Evolutionary conservation across 1,284 basidiomycete species (phyloP).

Genomic region (Apiotrichum laibachii): DNA sequence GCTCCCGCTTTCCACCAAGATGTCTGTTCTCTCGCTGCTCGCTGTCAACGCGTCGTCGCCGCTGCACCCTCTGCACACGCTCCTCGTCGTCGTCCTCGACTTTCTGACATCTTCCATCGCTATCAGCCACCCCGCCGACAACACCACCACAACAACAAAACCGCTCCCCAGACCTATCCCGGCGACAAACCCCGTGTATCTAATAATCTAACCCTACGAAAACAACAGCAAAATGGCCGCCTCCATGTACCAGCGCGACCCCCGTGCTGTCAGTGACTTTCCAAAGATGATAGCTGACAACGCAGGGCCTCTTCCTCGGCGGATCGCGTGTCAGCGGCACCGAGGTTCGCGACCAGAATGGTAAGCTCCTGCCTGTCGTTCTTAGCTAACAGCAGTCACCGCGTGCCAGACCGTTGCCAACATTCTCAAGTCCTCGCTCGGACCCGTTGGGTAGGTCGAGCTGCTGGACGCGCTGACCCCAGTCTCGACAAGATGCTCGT

Average conservation of each 20-base stretch:
- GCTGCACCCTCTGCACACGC: background rate
- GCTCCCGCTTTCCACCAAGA: background rate
- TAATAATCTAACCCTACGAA: background rate
- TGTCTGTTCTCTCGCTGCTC: background rate
- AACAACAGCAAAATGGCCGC: constrained; percentile 41
- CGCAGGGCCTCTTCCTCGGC: constrained; percentile 77
- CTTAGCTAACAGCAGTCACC: constrained; percentile 61
- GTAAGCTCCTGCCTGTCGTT: constrained; percentile 52
- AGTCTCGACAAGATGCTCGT: constrained; percentile 96
- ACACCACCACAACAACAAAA: background rate
- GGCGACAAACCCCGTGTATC: background rate
- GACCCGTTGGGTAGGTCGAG: constrained; percentile 67
- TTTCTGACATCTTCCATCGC: constrained; percentile 20
- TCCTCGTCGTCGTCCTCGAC: background rate
- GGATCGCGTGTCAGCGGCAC: constrained; percentile 91
- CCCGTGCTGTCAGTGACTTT: constrained; percentile 46
- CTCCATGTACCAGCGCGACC: constrained; percentile 53
- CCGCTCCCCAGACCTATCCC: background rate
- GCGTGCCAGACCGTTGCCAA: constrained; percentile 97
- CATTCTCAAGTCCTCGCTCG: constrained; percentile 93
- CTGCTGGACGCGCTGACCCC: background rate
- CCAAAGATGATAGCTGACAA: constrained; percentile 17
- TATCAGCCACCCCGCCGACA: background rate
- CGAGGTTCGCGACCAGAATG: constrained; percentile 96
- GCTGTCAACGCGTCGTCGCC: background rate